A percentile compares a stretch with the other conserved stretches of the same genome.
Conservation (phyloP, 176 grass and related monocot genomes). For the Bonia amplexicaulis region DNA sequence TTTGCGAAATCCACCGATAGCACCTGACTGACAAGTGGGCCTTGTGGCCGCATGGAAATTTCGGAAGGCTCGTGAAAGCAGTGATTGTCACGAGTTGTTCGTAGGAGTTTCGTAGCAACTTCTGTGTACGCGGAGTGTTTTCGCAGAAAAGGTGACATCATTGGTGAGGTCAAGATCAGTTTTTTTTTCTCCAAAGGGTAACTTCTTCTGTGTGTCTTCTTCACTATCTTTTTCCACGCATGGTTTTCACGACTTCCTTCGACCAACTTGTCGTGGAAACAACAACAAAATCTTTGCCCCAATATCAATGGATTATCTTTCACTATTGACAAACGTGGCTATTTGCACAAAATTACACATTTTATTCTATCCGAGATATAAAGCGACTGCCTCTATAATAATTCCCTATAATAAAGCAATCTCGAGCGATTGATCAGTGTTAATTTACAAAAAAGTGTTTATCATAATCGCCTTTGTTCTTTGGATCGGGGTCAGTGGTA, state of each 20-base stretch:
- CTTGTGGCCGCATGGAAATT: not conserved
- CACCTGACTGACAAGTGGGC: not conserved
- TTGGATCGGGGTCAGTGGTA: not conserved
- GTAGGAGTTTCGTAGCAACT: not conserved
- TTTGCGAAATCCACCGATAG: not conserved
- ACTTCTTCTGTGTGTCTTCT: slow-evolving; percentile 16
- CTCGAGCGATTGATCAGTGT: not conserved
- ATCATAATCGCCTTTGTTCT: not conserved
- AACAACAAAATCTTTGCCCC: slow-evolving; percentile 21
- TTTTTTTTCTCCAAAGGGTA: not conserved
- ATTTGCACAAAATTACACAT: not conserved
- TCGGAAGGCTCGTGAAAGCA: not conserved
- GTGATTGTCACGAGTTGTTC: not conserved
- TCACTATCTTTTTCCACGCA: not conserved
- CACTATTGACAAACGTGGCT: slow-evolving; percentile 1
- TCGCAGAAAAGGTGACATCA: not conserved
- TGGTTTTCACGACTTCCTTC: not conserved
- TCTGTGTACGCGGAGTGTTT: not conserved
- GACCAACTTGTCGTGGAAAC: slow-evolving; percentile 34
- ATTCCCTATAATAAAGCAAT: not conserved
- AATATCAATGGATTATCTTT: slow-evolving; percentile 29
- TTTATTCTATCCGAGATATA: not conserved
- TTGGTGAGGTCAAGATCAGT: not conserved
- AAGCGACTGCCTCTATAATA: not conserved
- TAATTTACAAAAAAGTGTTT: not conserved